Conservation (phyloP, 257 asterid species). For the Gentiana straminea region DNA sequence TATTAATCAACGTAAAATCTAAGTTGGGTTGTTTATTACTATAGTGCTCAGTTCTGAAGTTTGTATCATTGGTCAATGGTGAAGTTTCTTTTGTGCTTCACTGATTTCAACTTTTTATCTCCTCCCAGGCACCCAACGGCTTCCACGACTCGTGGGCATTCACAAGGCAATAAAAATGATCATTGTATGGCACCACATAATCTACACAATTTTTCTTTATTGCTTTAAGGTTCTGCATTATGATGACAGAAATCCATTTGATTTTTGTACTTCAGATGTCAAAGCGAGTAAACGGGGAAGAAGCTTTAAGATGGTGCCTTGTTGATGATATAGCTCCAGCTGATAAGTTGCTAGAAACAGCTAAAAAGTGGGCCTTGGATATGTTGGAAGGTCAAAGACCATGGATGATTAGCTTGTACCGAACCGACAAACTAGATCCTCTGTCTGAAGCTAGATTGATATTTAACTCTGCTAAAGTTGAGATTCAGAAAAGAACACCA, state of each 20-base stretch:
- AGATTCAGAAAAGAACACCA: slow-evolving; percentile 28
- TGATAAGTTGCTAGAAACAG: slow-evolving; percentile 33
- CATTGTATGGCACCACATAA: slow-evolving; percentile 21
- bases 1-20: too few species aligned
- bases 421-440: slow-evolving; percentile 40
- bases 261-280: slow-evolving; percentile 33
- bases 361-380: slow-evolving; percentile 50
- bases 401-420: slow-evolving; percentile 35
- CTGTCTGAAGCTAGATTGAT: slow-evolving; percentile 34
- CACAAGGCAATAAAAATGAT: slow-evolving; percentile 48
- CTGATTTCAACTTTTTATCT: neutral
- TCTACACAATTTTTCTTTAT: neutral
- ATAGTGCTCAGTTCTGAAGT: too few species aligned
- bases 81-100: too few species aligned
- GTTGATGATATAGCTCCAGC: slow-evolving; percentile 50
- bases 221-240: slow-evolving; percentile 3
- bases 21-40: too few species aligned
- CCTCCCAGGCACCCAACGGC: slow-evolving; percentile 44
- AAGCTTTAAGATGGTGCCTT: slow-evolving; percentile 33
- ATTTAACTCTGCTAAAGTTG: slow-evolving; percentile 31
- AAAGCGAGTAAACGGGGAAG: slow-evolving; percentile 38
- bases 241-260: neutral
- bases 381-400: slow-evolving; percentile 33
- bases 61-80: too few species aligned
- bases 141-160: slow-evolving; percentile 59